Base-by-base conservation (phyloP, 129 eudicot genomes). In the Mikania micrantha region DNA sequence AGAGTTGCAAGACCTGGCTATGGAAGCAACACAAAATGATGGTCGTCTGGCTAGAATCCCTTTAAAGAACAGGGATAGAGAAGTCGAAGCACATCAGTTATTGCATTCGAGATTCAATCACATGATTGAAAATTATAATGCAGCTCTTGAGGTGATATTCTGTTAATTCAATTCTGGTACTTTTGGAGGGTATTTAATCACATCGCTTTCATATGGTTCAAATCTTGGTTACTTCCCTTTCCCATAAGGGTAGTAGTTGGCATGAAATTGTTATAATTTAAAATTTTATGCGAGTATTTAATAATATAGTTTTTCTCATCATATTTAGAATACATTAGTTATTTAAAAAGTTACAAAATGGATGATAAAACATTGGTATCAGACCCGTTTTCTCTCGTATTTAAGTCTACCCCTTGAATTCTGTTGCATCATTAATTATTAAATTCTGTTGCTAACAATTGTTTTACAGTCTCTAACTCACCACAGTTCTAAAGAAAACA, bases 11-110 rank as follows among this genome's bases (percentile, higher is more conserved):
- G 91, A 81, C 25, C 70, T 91, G 68, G 95, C 74, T 49, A 60
- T 2, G 52, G 88, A 88, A 81, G 94, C 94, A 59, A 67, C 77
- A 38, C 60, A 67, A 66, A 74, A 66, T 63, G 97, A 91, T 69
- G 96, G 94, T 4, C 78, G 97, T 50, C 72, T 91, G 69, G 97
- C 96, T 66, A 77, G 94, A 40, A 16, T 59, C 54, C 96, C 97
- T 57, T 68, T 85, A 53, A 71, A 78, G 81, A 76, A 83, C 80
- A 83, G 16, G 69, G 76, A 31, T 48, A 73, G 76, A 70, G 97
- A 91, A 80, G 42, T 78, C 34, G 78, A 78, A 78, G 90, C 97
- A 50, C 97, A 87, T 75, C 82, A 75, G 61, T 66, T 81, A 47
- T 73, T 91, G 78, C 76, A 74, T 27, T 81, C 72, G 16, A 71